Base-by-base conservation (phyloP, 163 green algal species). In the Prototheca stagnorum region DNA sequence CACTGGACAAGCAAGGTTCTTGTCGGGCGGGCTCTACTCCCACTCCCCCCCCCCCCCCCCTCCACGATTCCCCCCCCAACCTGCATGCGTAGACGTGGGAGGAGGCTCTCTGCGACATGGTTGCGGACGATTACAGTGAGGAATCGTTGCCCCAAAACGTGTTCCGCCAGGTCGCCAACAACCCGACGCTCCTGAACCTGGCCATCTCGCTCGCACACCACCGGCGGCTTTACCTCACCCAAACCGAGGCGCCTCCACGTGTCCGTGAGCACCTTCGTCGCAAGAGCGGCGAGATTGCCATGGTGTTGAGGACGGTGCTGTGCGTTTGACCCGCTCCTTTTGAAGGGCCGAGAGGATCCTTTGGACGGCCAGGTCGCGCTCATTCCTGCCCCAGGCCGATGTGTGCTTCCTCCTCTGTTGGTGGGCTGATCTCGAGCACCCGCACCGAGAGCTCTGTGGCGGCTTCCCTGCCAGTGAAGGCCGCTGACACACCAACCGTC, bases 181-280 rank as follows among this genome's bases (percentile, higher is more conserved):
- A 57, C 42, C 61, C 63, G 0, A 49, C 54, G 20, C 51, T 80
- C 17, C 61, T 80, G 22, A 80, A 75, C 49, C 45, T 82, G 26
- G 54, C 63, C 17, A 44, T 59, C 4, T 52, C 57, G 22, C 46
- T 82, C 26, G 67, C 66, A 4, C 69, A 73, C 53, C 68, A 80
- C 36, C 64, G 60, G 42, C 39, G 21, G 7, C 31, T 68, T 48
- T 20, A 65, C 35, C 36, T 42, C 8, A 60, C 65, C 47, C 61
- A 63, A 23, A 35, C 57, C 15, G 43, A 51, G 9, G 8, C 48
- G 7, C 39, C 47, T 3, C 39, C 23, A 5, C 44, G 44, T 7
- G 23, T 50, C n/a, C 22, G 36, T 26, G 59, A 59, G 39, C 39
- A 54, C 15, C 44, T 67, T 33, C 43, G 63, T 23, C 21, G 25